Evolutionary conservation across 2,329 filamentous ascomycete genomes (phyloP).

Genomic region (Chrysoporthe cubensis): DNA sequence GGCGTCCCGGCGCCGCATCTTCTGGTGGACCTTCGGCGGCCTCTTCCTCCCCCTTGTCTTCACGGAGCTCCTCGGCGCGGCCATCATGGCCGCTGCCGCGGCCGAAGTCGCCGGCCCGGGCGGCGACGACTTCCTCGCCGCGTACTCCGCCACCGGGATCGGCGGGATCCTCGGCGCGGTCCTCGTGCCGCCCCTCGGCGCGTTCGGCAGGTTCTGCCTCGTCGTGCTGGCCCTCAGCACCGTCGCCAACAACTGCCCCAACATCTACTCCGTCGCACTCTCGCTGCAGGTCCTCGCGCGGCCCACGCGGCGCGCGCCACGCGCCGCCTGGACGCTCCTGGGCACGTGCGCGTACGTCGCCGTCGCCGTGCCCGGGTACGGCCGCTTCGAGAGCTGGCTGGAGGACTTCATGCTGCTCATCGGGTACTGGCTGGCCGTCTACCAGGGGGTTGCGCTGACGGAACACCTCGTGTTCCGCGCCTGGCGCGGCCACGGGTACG

Average conservation of each 20-base stretch:
- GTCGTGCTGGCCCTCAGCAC: constrained; percentile 68
- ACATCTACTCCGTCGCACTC: constrained; percentile 72
- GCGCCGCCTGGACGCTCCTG: constrained; percentile 69
- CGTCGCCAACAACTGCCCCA: constrained; percentile 72
- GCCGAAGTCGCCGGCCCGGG: constrained; percentile 43
- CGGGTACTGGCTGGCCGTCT: constrained; percentile 77
- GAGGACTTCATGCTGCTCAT: constrained; percentile 73
- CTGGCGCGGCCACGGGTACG: constrained; percentile 60
- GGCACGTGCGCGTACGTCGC: constrained; percentile 67
- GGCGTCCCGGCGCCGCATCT: constrained; percentile 64
- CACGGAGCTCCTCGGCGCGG: constrained; percentile 73
- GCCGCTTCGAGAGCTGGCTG: constrained; percentile 65
- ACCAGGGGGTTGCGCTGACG: constrained; percentile 65
- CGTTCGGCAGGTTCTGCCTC: constrained; percentile 74
- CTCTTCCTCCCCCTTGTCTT: constrained; percentile 74
- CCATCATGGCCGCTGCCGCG: constrained; percentile 67
- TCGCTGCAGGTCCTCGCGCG: constrained; percentile 68
- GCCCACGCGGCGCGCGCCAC: constrained; percentile 63
- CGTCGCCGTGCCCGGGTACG: constrained; percentile 72
- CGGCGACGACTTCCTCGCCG: constrained; percentile 57
- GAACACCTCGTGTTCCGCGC: constrained; percentile 73
- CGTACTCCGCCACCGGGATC: constrained; percentile 49
- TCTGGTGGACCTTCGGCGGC: constrained; percentile 70
- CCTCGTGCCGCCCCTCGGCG: constrained; percentile 64
- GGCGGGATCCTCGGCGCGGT: constrained; percentile 71